Base-by-base conservation (phyloP, 352 stramenopile genomes). In the Phytophthora litchii region DNA sequence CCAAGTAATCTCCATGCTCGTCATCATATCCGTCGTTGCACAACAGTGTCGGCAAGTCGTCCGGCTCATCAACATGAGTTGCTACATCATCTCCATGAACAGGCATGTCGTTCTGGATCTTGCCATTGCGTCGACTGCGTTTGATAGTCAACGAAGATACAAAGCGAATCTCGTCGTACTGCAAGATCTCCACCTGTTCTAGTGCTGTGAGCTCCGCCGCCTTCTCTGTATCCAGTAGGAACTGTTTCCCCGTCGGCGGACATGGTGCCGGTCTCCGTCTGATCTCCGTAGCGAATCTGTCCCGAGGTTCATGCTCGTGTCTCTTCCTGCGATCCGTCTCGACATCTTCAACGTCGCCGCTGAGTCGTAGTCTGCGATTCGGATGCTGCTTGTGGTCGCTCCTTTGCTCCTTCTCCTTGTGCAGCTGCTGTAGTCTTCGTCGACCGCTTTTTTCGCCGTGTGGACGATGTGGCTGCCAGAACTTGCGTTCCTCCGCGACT, bases 1-100 rank as follows among this genome's bases (percentile, higher is more conserved):
- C 76, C 52, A 98, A 93, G 71, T 99, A 99, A 70, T 99, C 96
- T 55, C 96, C 98, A 37, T 97, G 91, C 43, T 99, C 94, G 64
- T 99, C 96, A 64, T 99, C 96, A 35, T 91, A 98, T 32, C 93
- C 94, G 66, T 98, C 80, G 63, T 98, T 98, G 69, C 87, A 87
- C 16, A 91, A 75, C 50, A 75, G 54, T 7, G 16, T 27, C 1
- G 56, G 52, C 12, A 54, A 9, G 1, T 70, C 62, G 7, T 54
- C 31, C 5, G 27, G 4, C 9, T 72, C 60, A 4, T 68, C 51
- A n/a, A 23, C 34, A 3, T 48, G 10, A 13, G 14, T 9, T 5
- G 29, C 10, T 6, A 10, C 17, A 10, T 79, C 66, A 16, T 73
- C 58, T 17, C 51, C 60, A 14, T 67, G 37, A 10, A 53, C 29